phyloP scores from a whole-genome alignment of 23 red algal genomes.

The Cyanidioschyzon merolae region DNA sequence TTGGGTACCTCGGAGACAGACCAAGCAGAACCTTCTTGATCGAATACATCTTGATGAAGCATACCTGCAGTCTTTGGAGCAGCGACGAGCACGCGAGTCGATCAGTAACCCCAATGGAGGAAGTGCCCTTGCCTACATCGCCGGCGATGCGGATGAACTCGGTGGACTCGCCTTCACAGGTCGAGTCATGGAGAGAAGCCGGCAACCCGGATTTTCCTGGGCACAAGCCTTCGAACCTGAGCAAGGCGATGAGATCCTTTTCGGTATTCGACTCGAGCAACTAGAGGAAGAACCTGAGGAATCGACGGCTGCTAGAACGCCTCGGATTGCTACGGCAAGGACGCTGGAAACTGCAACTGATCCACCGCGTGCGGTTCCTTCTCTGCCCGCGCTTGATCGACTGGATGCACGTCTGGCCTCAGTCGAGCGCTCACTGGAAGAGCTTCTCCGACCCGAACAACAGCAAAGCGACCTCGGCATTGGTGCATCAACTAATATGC shows the following conservation, averaged over 20 bases:
- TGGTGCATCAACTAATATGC: too few species aligned
- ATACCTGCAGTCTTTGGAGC: neutral
- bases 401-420: neutral
- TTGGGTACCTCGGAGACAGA: too few species aligned
- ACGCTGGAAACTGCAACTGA: neutral
- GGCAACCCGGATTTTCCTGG: neutral
- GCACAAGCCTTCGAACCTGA: neutral
- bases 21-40: too few species aligned
- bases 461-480: neutral
- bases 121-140: neutral
- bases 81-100: neutral
- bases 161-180: neutral
- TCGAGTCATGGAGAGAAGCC: constrained; percentile 14
- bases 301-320: neutral
- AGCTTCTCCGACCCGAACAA: neutral
- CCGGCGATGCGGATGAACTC: neutral
- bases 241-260: constrained; percentile 1
- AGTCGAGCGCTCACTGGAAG: neutral
- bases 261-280: neutral
- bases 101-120: neutral
- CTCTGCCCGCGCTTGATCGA: neutral
- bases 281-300: neutral
- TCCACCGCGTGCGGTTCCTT: neutral
- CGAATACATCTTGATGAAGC: neutral
- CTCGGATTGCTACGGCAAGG: neutral